Evolutionary conservation across 2,329 filamentous ascomycete genomes (phyloP).

Genomic region (Aspergillus luchuensis): DNA sequence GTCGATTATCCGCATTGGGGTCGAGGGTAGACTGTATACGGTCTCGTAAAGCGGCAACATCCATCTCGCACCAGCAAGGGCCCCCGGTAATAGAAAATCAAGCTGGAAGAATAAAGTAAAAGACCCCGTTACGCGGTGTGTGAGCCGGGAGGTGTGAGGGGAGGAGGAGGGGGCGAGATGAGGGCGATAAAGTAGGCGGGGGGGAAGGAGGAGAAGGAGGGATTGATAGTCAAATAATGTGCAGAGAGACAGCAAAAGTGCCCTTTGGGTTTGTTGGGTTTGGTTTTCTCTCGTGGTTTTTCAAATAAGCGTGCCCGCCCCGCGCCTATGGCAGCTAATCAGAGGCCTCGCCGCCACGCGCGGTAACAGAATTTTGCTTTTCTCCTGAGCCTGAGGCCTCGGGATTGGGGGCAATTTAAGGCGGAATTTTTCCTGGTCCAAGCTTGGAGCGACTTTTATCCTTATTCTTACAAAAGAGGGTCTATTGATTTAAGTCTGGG

Average conservation of each 20-base stretch:
- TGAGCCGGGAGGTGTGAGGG: conserved; percentile 15
- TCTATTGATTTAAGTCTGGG: not conserved
- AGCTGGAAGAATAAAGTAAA: conserved; percentile 30
- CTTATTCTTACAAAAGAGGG: not conserved
- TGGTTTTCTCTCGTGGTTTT: conserved; percentile 29
- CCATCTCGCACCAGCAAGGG: conserved; percentile 52
- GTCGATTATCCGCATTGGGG: conserved; percentile 61
- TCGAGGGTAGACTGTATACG: conserved; percentile 67
- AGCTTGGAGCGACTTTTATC: not conserved
- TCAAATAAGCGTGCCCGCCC: conserved; percentile 26
- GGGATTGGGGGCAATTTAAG: not conserved
- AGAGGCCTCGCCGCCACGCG: conserved; percentile 26
- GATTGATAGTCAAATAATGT: conserved; percentile 12
- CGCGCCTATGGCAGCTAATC: conserved; percentile 30
- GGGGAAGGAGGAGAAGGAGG: conserved; percentile 13
- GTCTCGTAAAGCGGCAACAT: conserved; percentile 62
- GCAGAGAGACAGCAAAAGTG: conserved; percentile 18
- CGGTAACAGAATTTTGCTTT: conserved; percentile 27
- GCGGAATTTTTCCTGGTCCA: not conserved
- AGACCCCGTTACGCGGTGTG: conserved; percentile 25
- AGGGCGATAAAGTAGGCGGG: conserved; percentile 15
- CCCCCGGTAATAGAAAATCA: conserved; percentile 31
- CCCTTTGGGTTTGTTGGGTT: conserved; percentile 27
- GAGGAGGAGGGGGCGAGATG: conserved; percentile 15
- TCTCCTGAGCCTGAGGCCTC: conserved; percentile 3